A percentile compares a stretch with the other conserved stretches of the same genome.
These are phyloP conservation scores for Quercus tomentella DNA, from an alignment of 331 rosid genomes.

Conservation along the genomic window DNA sequence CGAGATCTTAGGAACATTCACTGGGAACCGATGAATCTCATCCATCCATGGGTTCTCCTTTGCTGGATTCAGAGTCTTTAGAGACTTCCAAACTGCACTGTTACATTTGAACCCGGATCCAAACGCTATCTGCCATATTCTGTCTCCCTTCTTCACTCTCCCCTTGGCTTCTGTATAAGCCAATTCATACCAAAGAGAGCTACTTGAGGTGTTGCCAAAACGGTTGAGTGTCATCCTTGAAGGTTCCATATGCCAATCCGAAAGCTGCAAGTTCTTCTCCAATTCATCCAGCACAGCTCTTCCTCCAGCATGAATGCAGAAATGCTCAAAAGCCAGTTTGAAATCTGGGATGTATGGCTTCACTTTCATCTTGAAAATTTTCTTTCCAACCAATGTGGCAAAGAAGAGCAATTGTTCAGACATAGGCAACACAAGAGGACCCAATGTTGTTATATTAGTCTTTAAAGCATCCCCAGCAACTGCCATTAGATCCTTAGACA, in stretches of 20 bases:
- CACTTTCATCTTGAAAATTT: constrained; percentile 44
- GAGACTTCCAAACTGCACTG: constrained; percentile 56
- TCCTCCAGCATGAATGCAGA: constrained; percentile 62
- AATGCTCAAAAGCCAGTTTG: constrained; percentile 57
- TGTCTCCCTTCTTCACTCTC: constrained; percentile 47
- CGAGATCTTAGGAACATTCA: constrained; percentile 41
- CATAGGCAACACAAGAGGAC: constrained; percentile 56
- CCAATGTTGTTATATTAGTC: constrained; percentile 59
- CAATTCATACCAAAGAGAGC: constrained; percentile 57
- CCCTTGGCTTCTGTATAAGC: constrained; percentile 57
- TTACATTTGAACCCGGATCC: constrained; percentile 62
- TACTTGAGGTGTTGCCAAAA: constrained; percentile 65
- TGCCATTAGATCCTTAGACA: constrained; percentile 54
- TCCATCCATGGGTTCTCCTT: constrained; percentile 60
- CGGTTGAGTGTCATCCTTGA: constrained; percentile 60
- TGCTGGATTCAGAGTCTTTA: constrained; percentile 33
- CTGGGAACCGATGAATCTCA: constrained; percentile 48
- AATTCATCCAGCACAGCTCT: constrained; percentile 61
- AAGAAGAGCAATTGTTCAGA: constrained; percentile 56
- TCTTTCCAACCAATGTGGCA: constrained; percentile 35
- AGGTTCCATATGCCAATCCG: constrained; percentile 55
- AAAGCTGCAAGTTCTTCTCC: constrained; percentile 49
- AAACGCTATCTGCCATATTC: constrained; percentile 60
- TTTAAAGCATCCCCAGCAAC: constrained; percentile 58
- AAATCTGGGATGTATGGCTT: constrained; percentile 62